phyloP scores from a whole-genome alignment of 495 filamentous ascomycete species.

The Hypoxylon fuscum region DNA sequence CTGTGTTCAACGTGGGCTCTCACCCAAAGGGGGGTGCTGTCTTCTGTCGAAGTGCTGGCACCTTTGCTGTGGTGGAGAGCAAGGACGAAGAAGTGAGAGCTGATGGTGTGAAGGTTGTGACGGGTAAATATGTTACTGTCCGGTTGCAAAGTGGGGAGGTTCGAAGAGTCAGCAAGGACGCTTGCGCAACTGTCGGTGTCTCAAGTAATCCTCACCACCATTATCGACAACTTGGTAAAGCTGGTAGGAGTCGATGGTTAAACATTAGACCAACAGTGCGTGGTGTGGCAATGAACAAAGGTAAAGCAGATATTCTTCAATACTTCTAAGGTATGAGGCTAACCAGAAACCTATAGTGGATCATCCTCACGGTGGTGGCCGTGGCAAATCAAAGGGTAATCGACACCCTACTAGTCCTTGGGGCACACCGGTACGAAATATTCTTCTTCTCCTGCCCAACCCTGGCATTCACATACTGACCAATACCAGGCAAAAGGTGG shows the following conservation, averaged over 20 bases:
- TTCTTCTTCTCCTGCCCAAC: slow-evolving; percentile 3
- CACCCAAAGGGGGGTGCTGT: slow-evolving; percentile 76
- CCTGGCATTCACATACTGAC: slow-evolving; percentile 44
- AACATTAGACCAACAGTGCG: slow-evolving; percentile 93
- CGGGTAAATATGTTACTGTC: slow-evolving; percentile 76
- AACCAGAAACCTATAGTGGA: slow-evolving; percentile 64
- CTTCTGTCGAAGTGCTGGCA: slow-evolving; percentile 93
- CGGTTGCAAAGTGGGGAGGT: slow-evolving; percentile 92
- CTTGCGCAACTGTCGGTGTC: slow-evolving; percentile 91
- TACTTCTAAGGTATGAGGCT: slow-evolving; percentile 22
- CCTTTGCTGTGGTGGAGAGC: slow-evolving; percentile 83
- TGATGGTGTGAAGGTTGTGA: slow-evolving; percentile 59
- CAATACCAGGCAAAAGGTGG: slow-evolving; percentile 83
- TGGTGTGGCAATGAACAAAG: slow-evolving; percentile 97
- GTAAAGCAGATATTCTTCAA: slow-evolving; percentile 52
- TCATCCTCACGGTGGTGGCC: slow-evolving; percentile 97
- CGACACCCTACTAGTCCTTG: slow-evolving; percentile 91
- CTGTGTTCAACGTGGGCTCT: slow-evolving; percentile 90
- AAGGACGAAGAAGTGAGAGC: slow-evolving; percentile 78
- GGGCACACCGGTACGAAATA: slow-evolving; percentile 84
- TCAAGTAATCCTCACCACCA: slow-evolving; percentile 93
- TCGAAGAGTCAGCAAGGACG: slow-evolving; percentile 85
- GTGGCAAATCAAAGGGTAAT: slow-evolving; percentile 99
- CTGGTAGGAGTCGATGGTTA: slow-evolving; percentile 89
- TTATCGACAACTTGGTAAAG: slow-evolving; percentile 91